These are phyloP conservation scores for Tuber brumale DNA, from an alignment of 495 filamentous ascomycete species.

Conservation along the genomic window DNA sequence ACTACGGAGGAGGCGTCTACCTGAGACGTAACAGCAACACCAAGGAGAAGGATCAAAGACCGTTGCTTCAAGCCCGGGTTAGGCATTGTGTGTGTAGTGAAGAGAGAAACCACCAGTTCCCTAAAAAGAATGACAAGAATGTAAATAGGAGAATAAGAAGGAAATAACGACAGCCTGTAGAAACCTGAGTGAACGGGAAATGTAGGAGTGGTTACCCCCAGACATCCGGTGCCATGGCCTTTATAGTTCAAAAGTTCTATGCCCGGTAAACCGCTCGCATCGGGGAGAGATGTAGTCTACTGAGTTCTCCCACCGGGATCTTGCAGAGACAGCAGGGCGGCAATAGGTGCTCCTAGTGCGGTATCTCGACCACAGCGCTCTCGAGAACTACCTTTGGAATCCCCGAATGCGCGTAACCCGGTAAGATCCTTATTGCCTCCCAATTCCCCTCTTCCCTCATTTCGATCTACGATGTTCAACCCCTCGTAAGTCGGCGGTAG, in stretches of 20 bases:
- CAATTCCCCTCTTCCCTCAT: neutral
- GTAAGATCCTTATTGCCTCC: neutral
- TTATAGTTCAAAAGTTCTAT: neutral
- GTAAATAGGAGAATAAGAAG: neutral
- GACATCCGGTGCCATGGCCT: neutral
- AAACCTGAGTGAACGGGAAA: neutral
- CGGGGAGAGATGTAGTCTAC: neutral
- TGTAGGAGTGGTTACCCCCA: neutral
- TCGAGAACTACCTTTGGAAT: neutral
- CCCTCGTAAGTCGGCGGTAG: neutral
- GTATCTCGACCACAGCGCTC: neutral
- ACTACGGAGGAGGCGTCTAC: neutral
- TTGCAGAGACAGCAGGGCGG: neutral
- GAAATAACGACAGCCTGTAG: neutral
- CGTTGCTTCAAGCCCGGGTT: neutral
- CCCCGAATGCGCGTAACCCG: neutral
- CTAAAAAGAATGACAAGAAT: neutral
- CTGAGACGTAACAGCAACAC: neutral
- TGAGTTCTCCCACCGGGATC: neutral
- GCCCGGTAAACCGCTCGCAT: neutral
- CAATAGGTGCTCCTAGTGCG: neutral
- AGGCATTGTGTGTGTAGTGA: neutral
- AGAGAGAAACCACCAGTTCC: neutral
- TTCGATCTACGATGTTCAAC: neutral
- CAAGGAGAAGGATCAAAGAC: neutral